Evolutionary conservation across 768 basidiomycete genomes (phyloP), one percentile per base, ranked within the genome.

Genomic region (Cystobasidiopsis lactophilus): DNA sequence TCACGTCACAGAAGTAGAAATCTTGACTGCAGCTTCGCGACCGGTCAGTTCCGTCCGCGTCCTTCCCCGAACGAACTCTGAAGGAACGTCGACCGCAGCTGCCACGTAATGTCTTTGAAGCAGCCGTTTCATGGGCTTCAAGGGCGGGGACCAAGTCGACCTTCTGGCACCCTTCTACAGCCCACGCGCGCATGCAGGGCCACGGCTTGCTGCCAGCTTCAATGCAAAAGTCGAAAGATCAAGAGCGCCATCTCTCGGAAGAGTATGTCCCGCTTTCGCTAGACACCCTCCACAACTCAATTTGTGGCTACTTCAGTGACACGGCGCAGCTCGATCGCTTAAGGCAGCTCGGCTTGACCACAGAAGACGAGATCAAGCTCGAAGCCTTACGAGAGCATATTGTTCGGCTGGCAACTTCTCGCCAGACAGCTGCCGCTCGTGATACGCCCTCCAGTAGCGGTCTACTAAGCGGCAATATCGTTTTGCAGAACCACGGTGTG

Each of bases 321-420:
- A 82, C 85, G 54, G 64, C 65, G 0, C 78, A 91, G 50, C 66
- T 88, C 19, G 68, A 70, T 40, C 85, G 82, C 66, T 66, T 95
- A 39, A 82, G 84, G 58, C 81, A 85, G 62, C 67, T 95, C 16
- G 91, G 89, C 1, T 85, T 93, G 80, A 79, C 76, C 1, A 56
- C 73, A 2, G 69, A 70, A 24, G 89, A 91, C 61, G 88, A 95
- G 64, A 73, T 69, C 52, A 95, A 96, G 65, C 69, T 98, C 21
- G 69, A 77, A n/a, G 77, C 83, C 0, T 77, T 98, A 77, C 72
- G 80, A 21, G 86, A 91, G 56, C 86, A 91, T 62, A 73, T 98
- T 38, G 81, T 80, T 60, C 85, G 84, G 60, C 76, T 95, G 3
- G 80, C 80, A 1, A 80, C 89, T 3, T 82, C 88, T 0, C 85